Evolutionary conservation across 306 rosid species (phyloP), one percentile per base, ranked within the genome.

Genomic region (Quercus alba): DNA sequence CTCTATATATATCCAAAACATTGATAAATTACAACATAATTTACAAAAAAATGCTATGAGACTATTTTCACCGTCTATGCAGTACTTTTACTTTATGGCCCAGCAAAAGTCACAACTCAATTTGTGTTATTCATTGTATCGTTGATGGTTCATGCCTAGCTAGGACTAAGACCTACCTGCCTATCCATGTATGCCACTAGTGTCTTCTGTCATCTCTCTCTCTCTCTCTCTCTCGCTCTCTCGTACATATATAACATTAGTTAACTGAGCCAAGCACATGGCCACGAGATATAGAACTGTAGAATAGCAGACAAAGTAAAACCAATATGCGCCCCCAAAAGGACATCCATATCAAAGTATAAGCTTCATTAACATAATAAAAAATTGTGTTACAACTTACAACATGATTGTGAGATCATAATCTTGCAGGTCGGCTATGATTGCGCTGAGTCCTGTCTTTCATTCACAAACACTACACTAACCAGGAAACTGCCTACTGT

Each of bases 191-290:
- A 18, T 31, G 44, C 49, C 25, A 18, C 49, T 21, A 59, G 15
- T 59, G 8, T 61, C 67, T 61, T 5, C 6, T 23, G 12, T 9
- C 33, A 11, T 59, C 8, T 59, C 67, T 10, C 26, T 6, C 15
- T 21, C 23, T 21, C 23, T 21, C 23, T 31, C 28, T 68, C 75
- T 58, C 33, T 5, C 58, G 52, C 18, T 81, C 78, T 74, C 49
- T 13, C 12, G 17, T 56, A 13, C 11, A n/a, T 33, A 66, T 71
- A 62, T 72, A 58, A 55, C 74, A 46, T 18, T 31, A 54, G 51
- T 77, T 81, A 83, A 82, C 89, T 73, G 87, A 81, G 75, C 74
- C 74, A 80, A 82, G 89, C 97, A 94, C 98, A 91, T 94, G 98
- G 92, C 49, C 21, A 52, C 75, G 81, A 25, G 75, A 80, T 77